Conservation (phyloP, 1,139 yeast genomes). For the Scheffersomyces segobiensis region DNA sequence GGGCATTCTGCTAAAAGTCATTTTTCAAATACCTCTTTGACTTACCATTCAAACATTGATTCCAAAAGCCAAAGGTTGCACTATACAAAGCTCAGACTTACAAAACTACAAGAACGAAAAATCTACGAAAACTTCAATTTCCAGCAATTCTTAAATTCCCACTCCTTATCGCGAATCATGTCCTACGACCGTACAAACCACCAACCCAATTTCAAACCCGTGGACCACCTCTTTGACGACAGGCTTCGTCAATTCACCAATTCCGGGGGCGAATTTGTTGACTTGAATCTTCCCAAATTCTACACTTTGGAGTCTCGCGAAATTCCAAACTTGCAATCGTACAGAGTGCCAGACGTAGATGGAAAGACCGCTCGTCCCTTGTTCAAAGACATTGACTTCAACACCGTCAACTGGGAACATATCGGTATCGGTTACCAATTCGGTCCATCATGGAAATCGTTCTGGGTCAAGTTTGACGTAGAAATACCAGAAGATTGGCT, state of each 20-base stretch:
- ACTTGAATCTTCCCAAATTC: slow-evolving; percentile 78
- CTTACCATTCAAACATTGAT: neutral
- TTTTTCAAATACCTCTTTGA: neutral
- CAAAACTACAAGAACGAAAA: neutral
- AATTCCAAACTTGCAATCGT: slow-evolving; percentile 52
- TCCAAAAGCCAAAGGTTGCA: neutral
- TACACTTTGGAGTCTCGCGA: slow-evolving; percentile 63
- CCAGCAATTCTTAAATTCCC: neutral
- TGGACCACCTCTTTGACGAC: slow-evolving; percentile 74
- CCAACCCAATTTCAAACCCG: slow-evolving; percentile 81
- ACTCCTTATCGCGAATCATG: slow-evolving; percentile 1
- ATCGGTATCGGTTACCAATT: slow-evolving; percentile 73
- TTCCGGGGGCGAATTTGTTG: slow-evolving; percentile 66
- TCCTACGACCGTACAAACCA: slow-evolving; percentile 39
- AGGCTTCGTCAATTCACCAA: slow-evolving; percentile 81
- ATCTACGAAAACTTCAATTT: neutral
- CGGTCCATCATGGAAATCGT: slow-evolving; percentile 97
- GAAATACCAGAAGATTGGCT: slow-evolving; percentile 65
- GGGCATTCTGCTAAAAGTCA: neutral
- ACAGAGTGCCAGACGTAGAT: slow-evolving; percentile 61
- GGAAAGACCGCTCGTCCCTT: slow-evolving; percentile 66
- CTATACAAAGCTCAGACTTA: neutral
- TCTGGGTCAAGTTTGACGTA: slow-evolving; percentile 79
- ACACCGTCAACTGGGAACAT: slow-evolving; percentile 50
- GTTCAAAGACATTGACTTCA: slow-evolving; percentile 63